Base-by-base conservation (phyloP, 2,329 filamentous ascomycete species). In the Fusarium piperis region DNA sequence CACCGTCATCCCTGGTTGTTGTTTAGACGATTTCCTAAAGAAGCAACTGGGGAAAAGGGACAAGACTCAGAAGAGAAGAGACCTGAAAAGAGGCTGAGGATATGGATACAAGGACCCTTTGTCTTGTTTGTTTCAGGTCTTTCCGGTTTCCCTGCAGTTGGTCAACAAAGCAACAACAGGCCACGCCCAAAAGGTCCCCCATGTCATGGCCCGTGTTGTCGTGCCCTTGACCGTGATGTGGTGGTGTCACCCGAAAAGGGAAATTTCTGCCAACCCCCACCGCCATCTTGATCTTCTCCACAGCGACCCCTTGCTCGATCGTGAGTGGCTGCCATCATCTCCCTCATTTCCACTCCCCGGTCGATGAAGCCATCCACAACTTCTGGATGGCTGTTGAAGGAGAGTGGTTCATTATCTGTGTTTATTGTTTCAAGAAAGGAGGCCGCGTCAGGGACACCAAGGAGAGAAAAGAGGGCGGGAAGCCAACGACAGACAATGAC, bases 341-440 rank as follows among this genome's bases (percentile, higher is more conserved):
- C 44, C 46, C 62, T 72, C 70, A 72, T 72, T 73, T 72, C 70
- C 70, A 59, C 51, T 48, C 62, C 41, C 69, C n/a, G 44, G 44
- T 51, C 44, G n/a, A 4, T 15, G 44, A 51, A 18, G n/a, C 44
- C 44, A 51, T 51, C 16, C 26, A 51, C 16, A 51, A 26, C 44
- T 51, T 51, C 26, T 51, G 44, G 44, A 32, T 51, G 44, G 44
- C 26, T 16, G n/a, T 51, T 30, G 44, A 51, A 30, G 26, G 70
- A 73, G 44, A 73, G 70, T 73, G 30, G 55, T 36, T 53, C 36
- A 36, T 39, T 26, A 41, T 41, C 46, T 58, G 59, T 62, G 59
- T 62, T 72, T 72, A 63, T 46, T 66, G 69, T 67, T 72, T 70
- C 64, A 46, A 61, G 70, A 73, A 51, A 51, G 55, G 64, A 70